phyloP scores from a whole-genome alignment of 306 rosid genomes.

The Aeschynomene evenia region DNA sequence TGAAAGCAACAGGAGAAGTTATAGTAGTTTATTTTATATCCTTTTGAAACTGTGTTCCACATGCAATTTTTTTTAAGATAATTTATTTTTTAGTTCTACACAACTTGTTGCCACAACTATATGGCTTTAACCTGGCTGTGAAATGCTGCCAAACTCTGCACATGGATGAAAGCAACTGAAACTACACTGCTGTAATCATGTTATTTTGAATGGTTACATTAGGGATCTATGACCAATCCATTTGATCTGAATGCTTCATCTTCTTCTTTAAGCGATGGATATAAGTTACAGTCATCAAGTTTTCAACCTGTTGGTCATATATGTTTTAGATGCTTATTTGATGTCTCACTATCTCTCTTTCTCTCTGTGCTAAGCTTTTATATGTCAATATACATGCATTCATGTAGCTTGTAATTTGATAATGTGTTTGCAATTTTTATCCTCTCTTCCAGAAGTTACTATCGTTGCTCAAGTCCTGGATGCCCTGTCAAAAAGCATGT shows the following conservation, averaged over 20 bases:
- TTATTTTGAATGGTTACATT: slow-evolving; percentile 9
- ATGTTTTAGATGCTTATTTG: slow-evolving; percentile 16
- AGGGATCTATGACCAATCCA: neutral
- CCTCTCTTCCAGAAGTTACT: slow-evolving; percentile 72
- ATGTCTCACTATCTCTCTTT: neutral
- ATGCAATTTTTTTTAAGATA: slow-evolving; percentile 10
- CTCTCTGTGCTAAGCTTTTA: neutral
- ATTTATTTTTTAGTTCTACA: neutral
- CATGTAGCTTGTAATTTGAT: slow-evolving; percentile 19
- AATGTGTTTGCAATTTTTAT: slow-evolving; percentile 28
- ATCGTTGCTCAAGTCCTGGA: slow-evolving; percentile 84
- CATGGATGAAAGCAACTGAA: slow-evolving; percentile 1
- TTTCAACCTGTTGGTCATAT: neutral
- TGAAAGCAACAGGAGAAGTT: slow-evolving; percentile 1
- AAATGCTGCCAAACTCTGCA: neutral
- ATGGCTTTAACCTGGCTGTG: slow-evolving; percentile 20
- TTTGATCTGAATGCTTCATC: neutral
- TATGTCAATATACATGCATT: neutral
- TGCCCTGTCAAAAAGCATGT: slow-evolving; percentile 90
- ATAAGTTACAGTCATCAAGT: neutral
- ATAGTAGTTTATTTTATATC: neutral
- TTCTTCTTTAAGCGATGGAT: neutral
- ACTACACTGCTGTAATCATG: neutral
- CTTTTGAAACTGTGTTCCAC: neutral
- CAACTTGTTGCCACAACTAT: neutral